A percentile compares a stretch with the other conserved stretches of the same genome.
Conservation (phyloP, 176 grass and related monocot genomes). For the Stipa capillata region DNA sequence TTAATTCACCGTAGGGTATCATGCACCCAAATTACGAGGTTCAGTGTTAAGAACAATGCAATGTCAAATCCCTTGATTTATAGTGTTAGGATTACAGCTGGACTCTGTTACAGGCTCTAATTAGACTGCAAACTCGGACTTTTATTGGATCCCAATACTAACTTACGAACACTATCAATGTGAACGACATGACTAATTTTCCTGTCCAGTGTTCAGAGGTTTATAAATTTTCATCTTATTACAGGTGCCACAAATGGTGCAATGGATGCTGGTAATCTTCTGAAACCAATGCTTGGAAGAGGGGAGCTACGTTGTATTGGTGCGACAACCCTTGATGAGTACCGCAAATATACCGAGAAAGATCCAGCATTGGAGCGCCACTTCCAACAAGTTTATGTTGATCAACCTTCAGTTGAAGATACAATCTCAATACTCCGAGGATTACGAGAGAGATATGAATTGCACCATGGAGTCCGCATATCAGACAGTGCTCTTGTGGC, state of each 20-base stretch:
- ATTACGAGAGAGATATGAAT: constrained; percentile 86
- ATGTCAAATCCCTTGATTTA: too few species aligned
- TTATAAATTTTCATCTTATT: constrained; percentile 13
- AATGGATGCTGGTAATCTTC: constrained; percentile 96
- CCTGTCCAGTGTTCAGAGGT: background rate
- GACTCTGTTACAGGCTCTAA: too few species aligned
- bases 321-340: constrained; percentile 95
- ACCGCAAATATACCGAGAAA: constrained; percentile 99
- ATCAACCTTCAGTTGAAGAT: constrained; percentile 93
- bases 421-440: constrained; percentile 95
- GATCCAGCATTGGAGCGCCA: constrained; percentile 94
- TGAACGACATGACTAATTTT: background rate
- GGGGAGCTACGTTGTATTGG: constrained; percentile 94
- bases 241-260: constrained; percentile 95
- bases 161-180: background rate
- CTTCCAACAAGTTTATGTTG: constrained; percentile 98
- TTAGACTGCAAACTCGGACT: background rate
- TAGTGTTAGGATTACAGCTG: too few species aligned
- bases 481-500: constrained; percentile 92
- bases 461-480: constrained; percentile 95
- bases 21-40: background rate
- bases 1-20: too few species aligned
- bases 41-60: background rate
- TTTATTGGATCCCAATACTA: background rate
- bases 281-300: constrained; percentile 98